Percentiles rank a stretch among this genome's conserved stretches.
These are phyloP conservation scores for Chlorophyllum brunneum DNA, from an alignment of 768 basidiomycete genomes.

Conservation along the genomic window DNA sequence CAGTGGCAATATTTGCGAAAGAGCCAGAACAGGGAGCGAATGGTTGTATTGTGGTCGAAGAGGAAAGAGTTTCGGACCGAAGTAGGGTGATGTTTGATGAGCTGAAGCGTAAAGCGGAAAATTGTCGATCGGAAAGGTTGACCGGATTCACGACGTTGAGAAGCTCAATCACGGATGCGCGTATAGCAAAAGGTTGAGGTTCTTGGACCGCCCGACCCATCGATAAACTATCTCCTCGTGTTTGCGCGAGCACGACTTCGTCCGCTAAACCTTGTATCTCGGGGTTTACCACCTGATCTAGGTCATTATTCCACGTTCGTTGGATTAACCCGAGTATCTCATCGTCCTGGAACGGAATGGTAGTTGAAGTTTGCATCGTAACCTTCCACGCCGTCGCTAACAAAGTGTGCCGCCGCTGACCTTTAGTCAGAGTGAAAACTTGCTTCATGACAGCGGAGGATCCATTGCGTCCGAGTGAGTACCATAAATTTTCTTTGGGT, in stretches of 20 bases:
- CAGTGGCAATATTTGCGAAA: slow-evolving; percentile 11
- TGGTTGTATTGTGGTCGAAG: not conserved
- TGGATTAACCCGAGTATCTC: slow-evolving; percentile 13
- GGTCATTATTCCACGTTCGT: slow-evolving; percentile 8
- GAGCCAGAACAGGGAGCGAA: slow-evolving; percentile 7
- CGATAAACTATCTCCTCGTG: slow-evolving; percentile 4
- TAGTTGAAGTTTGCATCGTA: slow-evolving; percentile 7
- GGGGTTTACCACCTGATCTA: slow-evolving; percentile 7
- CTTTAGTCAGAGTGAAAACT: slow-evolving; percentile 15
- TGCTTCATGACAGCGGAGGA: slow-evolving; percentile 16
- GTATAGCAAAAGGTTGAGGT: slow-evolving; percentile 7
- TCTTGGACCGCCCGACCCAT: slow-evolving; percentile 8
- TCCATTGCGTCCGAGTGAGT: slow-evolving; percentile 7
- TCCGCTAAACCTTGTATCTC: slow-evolving; percentile 9
- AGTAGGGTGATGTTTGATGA: slow-evolving; percentile 11
- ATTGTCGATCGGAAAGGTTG: not conserved
- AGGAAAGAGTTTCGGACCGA: slow-evolving; percentile 11
- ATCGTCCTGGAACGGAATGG: slow-evolving; percentile 2
- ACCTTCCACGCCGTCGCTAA: slow-evolving; percentile 10
- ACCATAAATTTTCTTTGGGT: slow-evolving; percentile 8
- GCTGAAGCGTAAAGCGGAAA: slow-evolving; percentile 5
- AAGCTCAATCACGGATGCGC: slow-evolving; percentile 9
- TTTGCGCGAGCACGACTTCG: slow-evolving; percentile 8
- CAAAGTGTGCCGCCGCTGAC: slow-evolving; percentile 11
- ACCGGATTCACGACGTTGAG: slow-evolving; percentile 6